These are phyloP conservation scores for Pseudotsuga menziesii DNA, from an alignment of 75 land plant species.

Conservation along the genomic window DNA sequence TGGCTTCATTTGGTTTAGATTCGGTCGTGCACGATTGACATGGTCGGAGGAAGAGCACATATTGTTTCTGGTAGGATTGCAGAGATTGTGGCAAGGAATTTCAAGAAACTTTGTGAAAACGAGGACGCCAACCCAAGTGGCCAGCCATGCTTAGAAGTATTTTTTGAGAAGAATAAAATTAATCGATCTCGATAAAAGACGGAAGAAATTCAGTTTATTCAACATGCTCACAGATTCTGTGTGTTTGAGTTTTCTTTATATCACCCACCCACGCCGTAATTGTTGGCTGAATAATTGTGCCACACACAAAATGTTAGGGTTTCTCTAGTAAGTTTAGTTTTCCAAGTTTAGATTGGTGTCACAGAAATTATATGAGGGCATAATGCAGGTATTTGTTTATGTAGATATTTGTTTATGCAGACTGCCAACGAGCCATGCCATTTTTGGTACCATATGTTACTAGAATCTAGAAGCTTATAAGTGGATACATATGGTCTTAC, in stretches of 20 bases:
- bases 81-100: conserved; percentile 8
- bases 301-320: neutral
- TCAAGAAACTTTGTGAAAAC: conserved; percentile 16
- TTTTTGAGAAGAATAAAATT: conserved; percentile 28
- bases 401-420: no score
- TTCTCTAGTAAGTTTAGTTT: neutral
- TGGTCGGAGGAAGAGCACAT: conserved; percentile 3
- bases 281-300: neutral
- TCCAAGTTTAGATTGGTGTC: no score
- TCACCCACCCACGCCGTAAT: neutral
- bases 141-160: conserved; percentile 58
- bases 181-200: conserved; percentile 35
- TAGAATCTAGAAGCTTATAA: no score
- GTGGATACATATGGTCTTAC: no score
- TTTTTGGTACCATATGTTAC: no score
- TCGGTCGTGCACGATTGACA: neutral
- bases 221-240: conserved; percentile 21
- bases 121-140: conserved; percentile 61
- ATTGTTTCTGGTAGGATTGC: conserved; percentile 9
- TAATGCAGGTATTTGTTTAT: neutral
- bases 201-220: conserved; percentile 56
- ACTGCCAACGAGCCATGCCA: no score
- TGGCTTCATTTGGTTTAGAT: no score
- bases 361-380: neutral
- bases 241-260: neutral